phyloP scores from a whole-genome alignment of 1,139 yeast species.

The Pichia sp. region DNA sequence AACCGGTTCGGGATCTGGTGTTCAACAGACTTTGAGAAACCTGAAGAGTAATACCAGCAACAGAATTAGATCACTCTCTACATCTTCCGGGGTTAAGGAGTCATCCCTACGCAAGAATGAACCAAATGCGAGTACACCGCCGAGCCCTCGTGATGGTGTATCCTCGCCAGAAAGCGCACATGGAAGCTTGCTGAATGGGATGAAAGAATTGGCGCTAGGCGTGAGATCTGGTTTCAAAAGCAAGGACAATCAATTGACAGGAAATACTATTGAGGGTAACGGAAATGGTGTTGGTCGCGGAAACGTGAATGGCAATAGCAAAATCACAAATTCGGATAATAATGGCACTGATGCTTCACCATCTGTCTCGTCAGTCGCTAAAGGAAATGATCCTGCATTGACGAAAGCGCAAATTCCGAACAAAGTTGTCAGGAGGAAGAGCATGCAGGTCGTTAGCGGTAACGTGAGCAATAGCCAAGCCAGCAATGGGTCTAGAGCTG shows the following conservation, averaged over 20 bases:
- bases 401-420: too few species aligned
- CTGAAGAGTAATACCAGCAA: slow-evolving; percentile 9
- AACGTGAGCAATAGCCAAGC: too few species aligned
- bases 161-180: too few species aligned
- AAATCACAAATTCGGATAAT: background rate
- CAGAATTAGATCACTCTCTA: slow-evolving; percentile 5
- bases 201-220: slow-evolving; percentile 6
- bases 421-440: too few species aligned
- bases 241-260: background rate
- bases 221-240: slow-evolving; percentile 3
- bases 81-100: slow-evolving; percentile 1
- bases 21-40: slow-evolving; percentile 9
- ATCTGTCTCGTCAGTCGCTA: too few species aligned
- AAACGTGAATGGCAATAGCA: background rate
- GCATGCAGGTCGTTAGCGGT: too few species aligned
- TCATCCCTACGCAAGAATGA: too few species aligned
- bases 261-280: background rate
- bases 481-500: too few species aligned
- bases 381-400: too few species aligned
- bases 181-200: slow-evolving; percentile 6
- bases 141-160: too few species aligned
- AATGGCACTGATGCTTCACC: too few species aligned
- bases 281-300: background rate
- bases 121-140: too few species aligned
- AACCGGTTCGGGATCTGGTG: slow-evolving; percentile 1